Evolutionary conservation across 805 yeast species (phyloP), one percentile per base, ranked within the genome.

Genomic region (Candida chauliodis): DNA sequence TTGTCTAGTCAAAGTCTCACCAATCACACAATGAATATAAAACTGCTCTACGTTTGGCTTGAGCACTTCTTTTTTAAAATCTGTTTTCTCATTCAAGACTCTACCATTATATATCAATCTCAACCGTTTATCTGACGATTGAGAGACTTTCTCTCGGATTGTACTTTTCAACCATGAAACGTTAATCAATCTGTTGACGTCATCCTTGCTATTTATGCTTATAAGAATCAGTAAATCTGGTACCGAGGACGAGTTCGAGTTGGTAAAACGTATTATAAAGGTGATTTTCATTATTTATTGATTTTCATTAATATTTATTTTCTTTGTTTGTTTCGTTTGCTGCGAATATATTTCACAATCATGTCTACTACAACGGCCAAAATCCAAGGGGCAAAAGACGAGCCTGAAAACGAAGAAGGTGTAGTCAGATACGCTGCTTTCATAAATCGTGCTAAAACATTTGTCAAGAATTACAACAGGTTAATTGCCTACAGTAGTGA

Each of bases 401-500:
- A 48, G 8, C 38, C 32, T 9, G 52, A 49, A 7, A 49, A 41
- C 11, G 48, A 46, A 6, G 42, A 48, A 33, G 53, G 58, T 36
- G 55, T 83, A 33, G 25, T 37, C n/a, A 78, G 95, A 71, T 85
- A 85, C 54, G 87, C 91, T 4, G 95, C 91, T 7, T 85, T 85
- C 57, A 89, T 90, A 44, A 80, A 80, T 56, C 63, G 95, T 51
- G 53, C 83, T 33, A 67, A 89, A 55, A 83, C 89, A 7, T 79
- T 85, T 42, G 66, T 84, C 34, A 49, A 71, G 36, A 87, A 93
- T 5, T 76, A 90, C 11, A 91, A 83, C 54, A 64, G 95, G 50
- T 86, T 85, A 52, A 86, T 85, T 18, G 95, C 95, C 1, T 85
- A 86, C 59, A 84, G 95, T 2, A 82, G 90, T 0, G 95, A 85